Evolutionary conservation across 805 yeast species (phyloP).

Genomic region (Hanseniaspora jakobsenii): DNA sequence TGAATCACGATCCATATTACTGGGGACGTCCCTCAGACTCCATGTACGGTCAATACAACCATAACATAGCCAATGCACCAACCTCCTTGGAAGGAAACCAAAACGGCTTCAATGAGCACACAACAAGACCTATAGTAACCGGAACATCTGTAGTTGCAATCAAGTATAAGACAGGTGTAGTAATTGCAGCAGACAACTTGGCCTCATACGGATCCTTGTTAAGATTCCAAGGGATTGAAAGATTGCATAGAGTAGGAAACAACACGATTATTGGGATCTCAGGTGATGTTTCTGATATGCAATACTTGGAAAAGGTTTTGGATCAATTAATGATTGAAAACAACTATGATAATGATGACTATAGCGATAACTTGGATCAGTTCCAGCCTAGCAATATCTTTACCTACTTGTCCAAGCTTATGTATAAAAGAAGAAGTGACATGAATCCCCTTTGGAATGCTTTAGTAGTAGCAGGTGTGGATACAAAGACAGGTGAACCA

Average conservation of each 20-base stretch:
- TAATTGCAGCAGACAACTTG: conserved; percentile 89
- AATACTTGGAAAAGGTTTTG: conserved; percentile 59
- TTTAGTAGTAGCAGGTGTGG: conserved; percentile 77
- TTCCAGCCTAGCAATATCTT: conserved; percentile 80
- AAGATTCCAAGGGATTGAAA: conserved; percentile 72
- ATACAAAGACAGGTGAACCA: conserved; percentile 32
- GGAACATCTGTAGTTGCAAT: conserved; percentile 92
- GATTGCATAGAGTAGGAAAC: conserved; percentile 72
- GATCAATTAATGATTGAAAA: conserved; percentile 72
- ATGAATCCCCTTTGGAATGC: conserved; percentile 97
- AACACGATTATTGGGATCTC: conserved; percentile 84
- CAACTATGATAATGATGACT: conserved; percentile 50
- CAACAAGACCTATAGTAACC: conserved; percentile 90
- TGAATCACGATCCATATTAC: conserved; percentile 89
- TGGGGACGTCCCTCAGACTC: conserved; percentile 93
- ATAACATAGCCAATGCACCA: conserved; percentile 46
- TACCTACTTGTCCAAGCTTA: conserved; percentile 70
- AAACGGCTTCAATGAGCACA: conserved; percentile 63
- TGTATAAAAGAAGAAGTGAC: conserved; percentile 80
- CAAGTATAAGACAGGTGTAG: conserved; percentile 80
- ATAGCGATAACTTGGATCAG: conserved; percentile 38
- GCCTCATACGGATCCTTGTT: conserved; percentile 90
- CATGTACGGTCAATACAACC: conserved; percentile 71
- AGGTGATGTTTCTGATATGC: conserved; percentile 92
- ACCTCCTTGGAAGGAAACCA: conserved; percentile 30